These are phyloP conservation scores for Penicillium subrubescens DNA, from an alignment of 495 filamentous ascomycete genomes.

Conservation along the genomic window DNA sequence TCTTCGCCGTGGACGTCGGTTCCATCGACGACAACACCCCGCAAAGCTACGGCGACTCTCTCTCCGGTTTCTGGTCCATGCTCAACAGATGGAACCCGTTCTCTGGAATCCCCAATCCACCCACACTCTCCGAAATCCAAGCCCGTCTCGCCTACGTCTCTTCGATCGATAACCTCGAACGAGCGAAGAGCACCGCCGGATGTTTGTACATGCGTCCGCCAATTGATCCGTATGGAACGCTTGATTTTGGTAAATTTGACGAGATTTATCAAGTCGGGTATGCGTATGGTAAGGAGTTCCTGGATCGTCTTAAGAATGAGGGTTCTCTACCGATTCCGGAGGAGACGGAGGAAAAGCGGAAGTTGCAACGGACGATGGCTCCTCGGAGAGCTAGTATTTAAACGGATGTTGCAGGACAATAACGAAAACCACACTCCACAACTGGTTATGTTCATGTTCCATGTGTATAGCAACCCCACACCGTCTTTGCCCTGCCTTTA, in stretches of 20 bases:
- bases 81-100: slow-evolving; percentile 97
- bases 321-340: slow-evolving; percentile 65
- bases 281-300: slow-evolving; percentile 75
- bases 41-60: slow-evolving; percentile 86
- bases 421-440: not conserved
- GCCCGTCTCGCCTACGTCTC: slow-evolving; percentile 91
- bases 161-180: slow-evolving; percentile 88
- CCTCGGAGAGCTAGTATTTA: slow-evolving; percentile 86
- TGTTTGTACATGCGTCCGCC: slow-evolving; percentile 96
- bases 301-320: slow-evolving; percentile 71
- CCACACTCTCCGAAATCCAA: slow-evolving; percentile 94
- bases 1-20: slow-evolving; percentile 95
- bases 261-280: slow-evolving; percentile 94
- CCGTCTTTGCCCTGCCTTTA: not conserved
- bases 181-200: slow-evolving; percentile 83
- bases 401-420: not conserved
- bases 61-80: slow-evolving; percentile 94
- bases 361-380: slow-evolving; percentile 88
- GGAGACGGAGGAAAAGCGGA: slow-evolving; percentile 86
- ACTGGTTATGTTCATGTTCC: not conserved
- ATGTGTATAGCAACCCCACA: not conserved
- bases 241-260: slow-evolving; percentile 96
- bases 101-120: slow-evolving; percentile 81
- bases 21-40: slow-evolving; percentile 87
- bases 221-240: slow-evolving; percentile 87